Base-by-base conservation (phyloP, 2,329 filamentous ascomycete species). In the Colletotrichum orchidophilum region DNA sequence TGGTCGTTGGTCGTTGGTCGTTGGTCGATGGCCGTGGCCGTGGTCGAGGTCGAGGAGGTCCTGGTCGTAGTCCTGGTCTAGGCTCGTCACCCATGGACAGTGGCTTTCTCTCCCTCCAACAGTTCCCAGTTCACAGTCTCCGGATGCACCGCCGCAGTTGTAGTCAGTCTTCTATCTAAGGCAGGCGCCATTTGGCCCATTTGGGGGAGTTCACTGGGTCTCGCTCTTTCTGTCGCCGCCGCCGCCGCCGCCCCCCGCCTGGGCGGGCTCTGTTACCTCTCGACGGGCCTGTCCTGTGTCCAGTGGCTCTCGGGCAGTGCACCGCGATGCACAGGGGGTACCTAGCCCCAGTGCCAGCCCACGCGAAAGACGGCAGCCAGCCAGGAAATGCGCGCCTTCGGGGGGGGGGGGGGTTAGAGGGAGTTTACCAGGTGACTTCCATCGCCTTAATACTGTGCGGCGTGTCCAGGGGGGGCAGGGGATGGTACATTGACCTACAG, bases 241-340 rank as follows among this genome's bases (percentile, higher is more conserved):
- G 35, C 13, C 33, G 49, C 54, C 26, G 24, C 26, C 46, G 35
- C 35, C 21, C 29, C 35, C 21, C 29, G 21, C 59, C 59, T n/a
- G 53, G 53, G 26, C 11, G 18, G 15, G 7, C 50, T 18, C 50
- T 39, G 15, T 46, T 18, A 9, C 39, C 39, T 46, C 39, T n/a
- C 18, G 2, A 54, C 13, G 52, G 52, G 24, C 52, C 24, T 27
- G 52, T 29, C 39, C 39, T n/a, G 18, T 46, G 27, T 21, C 21
- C 42, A 66, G 46, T 54, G 63, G 58, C 52, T 63, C 52, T 21
- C 33, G 53, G 69, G 69, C 69, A 71, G 69, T 71, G 64, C 69
- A 69, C 46, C 57, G 27, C 57, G 26, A 50, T 50, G 57, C 63
- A 71, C 68, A 67, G 68, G 63, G 68, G 63, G 57, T 18, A 15